Base-by-base conservation (phyloP, 2,329 filamentous ascomycete genomes). In the Talaromyces sp. region DNA sequence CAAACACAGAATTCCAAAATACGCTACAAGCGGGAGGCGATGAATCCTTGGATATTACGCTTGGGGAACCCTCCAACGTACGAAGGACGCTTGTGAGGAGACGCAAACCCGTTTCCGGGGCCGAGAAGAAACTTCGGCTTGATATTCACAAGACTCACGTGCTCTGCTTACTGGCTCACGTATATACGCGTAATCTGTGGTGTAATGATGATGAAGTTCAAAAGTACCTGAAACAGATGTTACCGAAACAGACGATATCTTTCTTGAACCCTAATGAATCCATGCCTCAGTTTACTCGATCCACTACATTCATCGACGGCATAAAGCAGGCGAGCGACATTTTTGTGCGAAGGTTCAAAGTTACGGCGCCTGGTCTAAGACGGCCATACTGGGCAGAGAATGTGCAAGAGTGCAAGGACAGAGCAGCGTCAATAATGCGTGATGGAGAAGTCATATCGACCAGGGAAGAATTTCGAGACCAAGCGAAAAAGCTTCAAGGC, bases 71-170 rank as follows among this genome's bases (percentile, higher is more conserved):
- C 35, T 58, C 63, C 13, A 63, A 65, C 17, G 62, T 63, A 35
- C 63, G 58, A 36, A 70, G 67, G 51, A 66, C 63, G 41, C 48
- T 60, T 51, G 21, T 63, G 10, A 61, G 68, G 28, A 75, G 77
- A 62, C 76, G 81, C 54, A 83, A 80, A 61, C 78, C 81, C 19
- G 74, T 81, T 15, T 82, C 82, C 1, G 76, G 77, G 6, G 77
- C 78, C 1, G 85, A 88, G 62, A 85, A 80, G 62, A 81, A 78
- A 48, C 69, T 80, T 31, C 84, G 92, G 19, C 70, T 94, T 31
- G 82, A 90, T 53, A 80, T 91, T n/a, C 94, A 99, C 72, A 96
- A 93, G 72, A 79, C 86, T 61, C 92, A 99, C 73, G 63, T 97
- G 0, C 76, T 97, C 13, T 96, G 90, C 69, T 79, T 99, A 1